Evolutionary conservation across 2,329 filamentous ascomycete species (phyloP).

Genomic region (Fusarium pseudoanthophilum): DNA sequence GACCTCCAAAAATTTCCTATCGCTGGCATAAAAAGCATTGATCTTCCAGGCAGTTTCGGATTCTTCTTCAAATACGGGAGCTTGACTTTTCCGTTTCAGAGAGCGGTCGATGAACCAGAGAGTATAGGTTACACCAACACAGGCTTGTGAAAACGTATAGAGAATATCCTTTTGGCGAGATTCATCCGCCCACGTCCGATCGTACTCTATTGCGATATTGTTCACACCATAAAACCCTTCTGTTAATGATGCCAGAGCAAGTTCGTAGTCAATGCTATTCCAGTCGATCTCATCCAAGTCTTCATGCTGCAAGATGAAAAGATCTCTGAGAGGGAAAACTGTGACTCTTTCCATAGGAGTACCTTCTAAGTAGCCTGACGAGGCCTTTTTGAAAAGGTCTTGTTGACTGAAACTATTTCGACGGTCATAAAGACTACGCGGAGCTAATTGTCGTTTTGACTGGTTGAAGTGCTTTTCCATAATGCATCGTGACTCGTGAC

Average conservation of each 20-base stretch:
- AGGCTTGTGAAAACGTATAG: neutral
- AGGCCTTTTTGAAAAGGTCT: neutral
- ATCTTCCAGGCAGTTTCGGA: neutral
- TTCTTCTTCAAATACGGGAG: neutral
- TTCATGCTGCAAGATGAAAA: neutral
- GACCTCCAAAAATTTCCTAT: neutral
- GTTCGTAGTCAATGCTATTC: rapidly evolving
- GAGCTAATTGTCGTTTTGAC: neutral
- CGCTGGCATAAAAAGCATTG: neutral
- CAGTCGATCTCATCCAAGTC: neutral
- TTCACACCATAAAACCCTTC: neutral
- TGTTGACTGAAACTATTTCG: neutral
- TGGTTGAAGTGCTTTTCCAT: neutral
- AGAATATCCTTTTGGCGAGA: rapidly evolving
- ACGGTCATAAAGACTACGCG: rapidly evolving
- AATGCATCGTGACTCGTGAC: neutral
- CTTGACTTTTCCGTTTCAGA: neutral
- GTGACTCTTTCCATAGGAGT: neutral
- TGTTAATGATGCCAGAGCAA: neutral
- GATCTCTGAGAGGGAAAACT: neutral
- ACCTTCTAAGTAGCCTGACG: neutral
- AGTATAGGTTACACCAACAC: neutral
- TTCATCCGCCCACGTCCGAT: rapidly evolving
- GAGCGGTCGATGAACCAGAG: neutral
- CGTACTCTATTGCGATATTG: neutral